These are phyloP conservation scores for Microdochium paspali DNA, from an alignment of 2,329 filamentous ascomycete genomes.

Conservation along the genomic window DNA sequence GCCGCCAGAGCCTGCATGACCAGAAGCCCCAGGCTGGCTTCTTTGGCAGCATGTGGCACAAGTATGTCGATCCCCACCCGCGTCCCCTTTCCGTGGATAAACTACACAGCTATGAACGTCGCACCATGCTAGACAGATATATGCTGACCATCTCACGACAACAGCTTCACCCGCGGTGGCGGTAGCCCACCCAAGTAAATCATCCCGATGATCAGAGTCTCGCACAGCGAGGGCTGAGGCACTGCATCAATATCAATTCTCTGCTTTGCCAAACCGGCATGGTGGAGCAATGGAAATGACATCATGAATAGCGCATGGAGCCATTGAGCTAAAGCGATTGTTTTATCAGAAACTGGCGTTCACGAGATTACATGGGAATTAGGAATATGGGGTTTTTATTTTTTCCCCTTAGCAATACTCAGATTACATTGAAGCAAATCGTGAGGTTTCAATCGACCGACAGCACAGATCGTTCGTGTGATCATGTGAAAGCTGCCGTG, in stretches of 20 bases:
- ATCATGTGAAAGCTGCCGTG: no score
- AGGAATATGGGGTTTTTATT: not conserved
- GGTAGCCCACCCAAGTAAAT: slow-evolving; percentile 14
- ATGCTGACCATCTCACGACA: no score
- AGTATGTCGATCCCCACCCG: slow-evolving; percentile 34
- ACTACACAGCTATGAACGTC: no score
- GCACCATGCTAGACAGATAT: no score
- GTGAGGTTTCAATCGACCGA: no score
- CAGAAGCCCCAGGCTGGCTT: slow-evolving; percentile 39
- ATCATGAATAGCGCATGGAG: not conserved
- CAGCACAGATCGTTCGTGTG: no score
- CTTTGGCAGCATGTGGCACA: slow-evolving; percentile 47
- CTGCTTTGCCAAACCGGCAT: no score
- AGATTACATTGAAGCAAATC: not conserved
- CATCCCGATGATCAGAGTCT: no score
- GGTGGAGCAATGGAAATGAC: no score
- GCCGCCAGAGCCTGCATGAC: slow-evolving; percentile 45
- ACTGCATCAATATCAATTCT: no score
- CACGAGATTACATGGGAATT: not conserved
- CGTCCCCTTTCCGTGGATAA: no score
- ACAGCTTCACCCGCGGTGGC: slow-evolving; percentile 18
- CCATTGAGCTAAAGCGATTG: not conserved
- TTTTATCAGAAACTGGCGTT: not conserved
- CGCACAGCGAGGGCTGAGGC: no score
- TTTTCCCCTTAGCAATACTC: not conserved